Base-by-base conservation (phyloP, 2,329 filamentous ascomycete species). In the Hypoxylon sp. region DNA sequence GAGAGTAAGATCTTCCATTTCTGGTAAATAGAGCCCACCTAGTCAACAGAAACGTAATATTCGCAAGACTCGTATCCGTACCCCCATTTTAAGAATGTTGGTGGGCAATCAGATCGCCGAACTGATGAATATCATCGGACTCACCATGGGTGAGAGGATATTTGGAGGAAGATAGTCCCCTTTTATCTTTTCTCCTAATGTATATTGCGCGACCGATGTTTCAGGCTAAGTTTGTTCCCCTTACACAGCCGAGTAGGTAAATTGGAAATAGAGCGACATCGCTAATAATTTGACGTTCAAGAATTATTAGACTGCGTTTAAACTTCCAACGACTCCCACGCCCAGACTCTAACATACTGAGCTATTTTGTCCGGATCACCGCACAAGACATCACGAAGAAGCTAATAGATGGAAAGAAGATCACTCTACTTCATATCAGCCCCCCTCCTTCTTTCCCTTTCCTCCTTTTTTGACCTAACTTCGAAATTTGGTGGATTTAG, bases 171-270 rank as follows among this genome's bases (percentile, higher is more conserved):
- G 29, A 42, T 5, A 44, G 6, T 3, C 17, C 2, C 17, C 11
- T 51, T 55, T n/a, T 52, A 13, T 44, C 48, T 37, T 55, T 31
- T 11, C 9, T 14, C 3, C 13, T 11, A 31, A 50, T 47, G 54
- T 19, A 42, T 67, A 55, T 65, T 42, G 47, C 60, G 54, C 48
- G 46, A 53, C 39, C 17, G 39, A 13, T 44, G 65, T 70, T 65
- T 70, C 61, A 63, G n/a, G 22, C 9, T 53, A 33, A 70, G 57
- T 22, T 50, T 65, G 22, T 55, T 59, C 13, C 26, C n/a, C 17
- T 13, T 29, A 22, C 22, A 29, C 9, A 33, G 14, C 10, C n/a
- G 24, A 48, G 55, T 54, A 57, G 46, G 56, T 47, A 29, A 37
- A 37, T 11, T 46, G n/a, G 22, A 11, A 46, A 50, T 5, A 57